Evolutionary conservation across 2,329 filamentous ascomycete species (phyloP).

Genomic region (Amesomyces nigricolor): DNA sequence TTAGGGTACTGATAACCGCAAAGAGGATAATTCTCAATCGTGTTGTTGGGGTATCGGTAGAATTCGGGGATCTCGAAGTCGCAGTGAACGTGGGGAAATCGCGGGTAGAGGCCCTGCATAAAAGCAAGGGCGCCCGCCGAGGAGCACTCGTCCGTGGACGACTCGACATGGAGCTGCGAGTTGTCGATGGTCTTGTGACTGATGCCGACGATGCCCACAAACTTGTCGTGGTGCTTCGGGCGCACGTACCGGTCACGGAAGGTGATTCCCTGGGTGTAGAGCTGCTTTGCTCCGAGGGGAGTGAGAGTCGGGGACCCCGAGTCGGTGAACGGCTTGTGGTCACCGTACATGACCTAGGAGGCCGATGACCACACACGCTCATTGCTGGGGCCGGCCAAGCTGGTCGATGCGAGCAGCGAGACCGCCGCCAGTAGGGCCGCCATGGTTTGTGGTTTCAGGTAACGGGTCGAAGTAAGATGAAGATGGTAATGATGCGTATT

Average conservation of each 20-base stretch:
- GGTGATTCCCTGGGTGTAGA: constrained; percentile 42
- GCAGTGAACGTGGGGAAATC: constrained; percentile 42
- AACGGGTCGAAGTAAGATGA: neutral
- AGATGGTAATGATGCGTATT: neutral
- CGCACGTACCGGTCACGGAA: constrained; percentile 47
- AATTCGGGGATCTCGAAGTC: constrained; percentile 17
- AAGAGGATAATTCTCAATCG: constrained; percentile 58
- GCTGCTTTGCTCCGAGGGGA: constrained; percentile 49
- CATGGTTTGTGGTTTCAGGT: constrained; percentile 18
- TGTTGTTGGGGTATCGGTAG: constrained; percentile 41
- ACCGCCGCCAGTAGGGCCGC: constrained; percentile 20
- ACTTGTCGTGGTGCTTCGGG: constrained; percentile 22
- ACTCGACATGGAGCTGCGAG: constrained; percentile 39
- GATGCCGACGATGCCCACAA: constrained; percentile 40
- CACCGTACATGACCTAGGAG: constrained; percentile 47
- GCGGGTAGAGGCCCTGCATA: constrained; percentile 79
- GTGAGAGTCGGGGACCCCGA: constrained; percentile 37
- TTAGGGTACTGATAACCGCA: constrained; percentile 76
- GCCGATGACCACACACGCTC: constrained; percentile 46
- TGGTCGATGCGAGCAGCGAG: constrained; percentile 25
- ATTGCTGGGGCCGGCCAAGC: constrained; percentile 30
- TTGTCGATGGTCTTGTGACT: constrained; percentile 43
- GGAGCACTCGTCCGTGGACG: constrained; percentile 43
- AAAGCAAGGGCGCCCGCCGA: constrained; percentile 69
- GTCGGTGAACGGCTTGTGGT: constrained; percentile 41